Percentiles rank a stretch among this genome's conserved stretches.
Conservation (phyloP, 352 stramenopile genomes). For the Phytophthora aleatoria region DNA sequence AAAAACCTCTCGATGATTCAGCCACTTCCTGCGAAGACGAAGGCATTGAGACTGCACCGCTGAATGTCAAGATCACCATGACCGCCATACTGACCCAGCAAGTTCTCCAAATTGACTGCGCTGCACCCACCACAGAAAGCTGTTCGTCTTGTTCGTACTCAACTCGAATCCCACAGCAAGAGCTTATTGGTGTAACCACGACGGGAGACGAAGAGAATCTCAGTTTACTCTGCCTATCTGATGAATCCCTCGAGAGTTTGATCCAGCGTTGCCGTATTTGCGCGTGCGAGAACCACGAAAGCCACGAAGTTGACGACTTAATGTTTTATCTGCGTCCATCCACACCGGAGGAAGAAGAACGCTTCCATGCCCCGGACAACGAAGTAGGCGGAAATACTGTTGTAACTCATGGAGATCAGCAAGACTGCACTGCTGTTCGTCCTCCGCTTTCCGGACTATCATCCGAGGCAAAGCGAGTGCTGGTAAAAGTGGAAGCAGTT, state of each 20-base stretch:
- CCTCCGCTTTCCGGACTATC: constrained; percentile 34
- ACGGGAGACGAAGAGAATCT: neutral
- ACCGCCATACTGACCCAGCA: constrained; percentile 22
- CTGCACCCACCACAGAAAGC: neutral
- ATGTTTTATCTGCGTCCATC: constrained; percentile 18
- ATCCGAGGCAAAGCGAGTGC: constrained; percentile 5
- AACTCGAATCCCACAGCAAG: constrained; percentile 10
- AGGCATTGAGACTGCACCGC: constrained; percentile 1
- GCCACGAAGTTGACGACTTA: constrained; percentile 3
- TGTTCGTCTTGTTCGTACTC: constrained; percentile 2
- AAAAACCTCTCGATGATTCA: constrained; percentile 3
- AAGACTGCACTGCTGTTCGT: constrained; percentile 1
- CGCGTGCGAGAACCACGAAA: constrained; percentile 8
- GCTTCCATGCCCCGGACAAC: neutral
- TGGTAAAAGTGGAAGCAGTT: constrained; percentile 19
- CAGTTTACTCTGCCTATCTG: constrained; percentile 19
- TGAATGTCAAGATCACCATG: constrained; percentile 17
- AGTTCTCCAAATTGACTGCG: constrained; percentile 27
- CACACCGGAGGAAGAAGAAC: neutral
- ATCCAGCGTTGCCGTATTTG: constrained; percentile 36
- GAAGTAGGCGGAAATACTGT: neutral
- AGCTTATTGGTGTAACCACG: constrained; percentile 13
- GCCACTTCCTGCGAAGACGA: neutral
- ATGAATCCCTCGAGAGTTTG: constrained; percentile 17
- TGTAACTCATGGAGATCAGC: neutral